Conservation (phyloP, 1,139 yeast species). For the Geotrichum restrictum region DNA sequence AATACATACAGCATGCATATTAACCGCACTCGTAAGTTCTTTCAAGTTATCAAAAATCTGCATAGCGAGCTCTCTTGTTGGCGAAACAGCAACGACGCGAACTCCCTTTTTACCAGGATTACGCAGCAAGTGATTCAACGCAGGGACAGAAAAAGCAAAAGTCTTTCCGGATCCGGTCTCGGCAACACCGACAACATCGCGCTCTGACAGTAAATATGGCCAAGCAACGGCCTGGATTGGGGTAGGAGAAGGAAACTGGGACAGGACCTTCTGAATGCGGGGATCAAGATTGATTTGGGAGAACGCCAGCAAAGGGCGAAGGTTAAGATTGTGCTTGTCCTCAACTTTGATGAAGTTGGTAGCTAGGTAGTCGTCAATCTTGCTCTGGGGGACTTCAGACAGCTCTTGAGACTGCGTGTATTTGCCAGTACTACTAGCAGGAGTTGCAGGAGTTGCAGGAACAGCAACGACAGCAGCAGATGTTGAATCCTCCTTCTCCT, state of each 20-base stretch:
- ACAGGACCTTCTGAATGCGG: conserved; percentile 53
- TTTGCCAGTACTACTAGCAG: conserved; percentile 7
- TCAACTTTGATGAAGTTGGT: conserved; percentile 78
- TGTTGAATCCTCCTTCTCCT: conserved; percentile 33
- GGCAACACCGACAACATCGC: conserved; percentile 95
- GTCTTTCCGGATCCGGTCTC: conserved; percentile 99
- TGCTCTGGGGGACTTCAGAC: conserved; percentile 44
- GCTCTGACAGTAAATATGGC: conserved; percentile 80
- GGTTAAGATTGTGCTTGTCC: conserved; percentile 49
- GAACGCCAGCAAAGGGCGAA: conserved; percentile 72
- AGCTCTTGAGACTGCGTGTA: conserved; percentile 17
- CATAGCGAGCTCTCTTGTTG: conserved; percentile 94
- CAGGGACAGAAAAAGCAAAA: conserved; percentile 96
- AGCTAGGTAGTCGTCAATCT: conserved; percentile 57
- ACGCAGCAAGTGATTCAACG: conserved; percentile 60
- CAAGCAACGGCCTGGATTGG: conserved; percentile 97
- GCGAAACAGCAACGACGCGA: conserved; percentile 81
- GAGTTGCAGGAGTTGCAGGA: too few species aligned
- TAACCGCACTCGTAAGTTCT: conserved; percentile 57
- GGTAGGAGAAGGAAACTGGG: conserved; percentile 82
- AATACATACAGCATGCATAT: conserved; percentile 72
- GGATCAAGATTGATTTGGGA: conserved; percentile 56
- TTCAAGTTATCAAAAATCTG: conserved; percentile 86
- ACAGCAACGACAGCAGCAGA: not conserved
- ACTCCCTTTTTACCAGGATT: conserved; percentile 45